A percentile compares a stretch with the other conserved stretches of the same genome.
Evolutionary conservation across 1,284 basidiomycete species (phyloP).

Genomic region (Cryptococcus amylolentus): DNA sequence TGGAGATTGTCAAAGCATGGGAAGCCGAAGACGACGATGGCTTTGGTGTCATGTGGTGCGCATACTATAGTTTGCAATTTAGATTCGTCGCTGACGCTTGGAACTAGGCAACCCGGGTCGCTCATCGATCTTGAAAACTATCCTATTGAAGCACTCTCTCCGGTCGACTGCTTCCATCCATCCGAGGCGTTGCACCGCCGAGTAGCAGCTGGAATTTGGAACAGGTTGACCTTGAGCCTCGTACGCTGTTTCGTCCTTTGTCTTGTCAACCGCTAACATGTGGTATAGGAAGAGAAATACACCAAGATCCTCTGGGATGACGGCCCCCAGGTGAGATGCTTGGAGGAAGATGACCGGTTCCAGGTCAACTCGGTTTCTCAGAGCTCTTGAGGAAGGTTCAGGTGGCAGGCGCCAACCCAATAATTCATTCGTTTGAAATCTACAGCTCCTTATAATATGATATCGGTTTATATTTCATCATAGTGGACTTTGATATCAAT

Average conservation of each 20-base stretch:
- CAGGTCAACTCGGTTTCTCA: conserved; percentile 4
- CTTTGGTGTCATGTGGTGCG: conserved; percentile 42
- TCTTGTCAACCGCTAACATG: not conserved
- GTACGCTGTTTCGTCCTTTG: conserved; percentile 18
- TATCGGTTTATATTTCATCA: too few relatives aligned
- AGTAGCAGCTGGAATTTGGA: conserved; percentile 49
- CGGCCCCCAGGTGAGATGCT: conserved; percentile 37
- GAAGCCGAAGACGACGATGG: conserved; percentile 28
- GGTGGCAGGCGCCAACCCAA: too few relatives aligned
- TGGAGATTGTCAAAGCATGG: conserved; percentile 39
- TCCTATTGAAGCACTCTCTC: conserved; percentile 46
- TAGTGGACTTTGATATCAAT: too few relatives aligned
- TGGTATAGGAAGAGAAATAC: conserved; percentile 28
- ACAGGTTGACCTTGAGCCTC: conserved; percentile 35
- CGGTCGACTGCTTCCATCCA: conserved; percentile 51
- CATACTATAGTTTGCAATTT: too few relatives aligned
- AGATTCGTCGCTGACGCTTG: not conserved
- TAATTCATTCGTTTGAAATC: too few relatives aligned
- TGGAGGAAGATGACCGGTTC: conserved; percentile 43
- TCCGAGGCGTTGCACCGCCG: conserved; percentile 42
- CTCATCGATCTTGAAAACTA: conserved; percentile 42
- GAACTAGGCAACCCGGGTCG: conserved; percentile 44
- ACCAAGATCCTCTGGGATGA: conserved; percentile 43
- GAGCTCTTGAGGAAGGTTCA: too few relatives aligned
- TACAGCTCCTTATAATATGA: too few relatives aligned